phyloP scores from a whole-genome alignment of 2,329 filamentous ascomycete genomes.

The Trichoderma hamatum region DNA sequence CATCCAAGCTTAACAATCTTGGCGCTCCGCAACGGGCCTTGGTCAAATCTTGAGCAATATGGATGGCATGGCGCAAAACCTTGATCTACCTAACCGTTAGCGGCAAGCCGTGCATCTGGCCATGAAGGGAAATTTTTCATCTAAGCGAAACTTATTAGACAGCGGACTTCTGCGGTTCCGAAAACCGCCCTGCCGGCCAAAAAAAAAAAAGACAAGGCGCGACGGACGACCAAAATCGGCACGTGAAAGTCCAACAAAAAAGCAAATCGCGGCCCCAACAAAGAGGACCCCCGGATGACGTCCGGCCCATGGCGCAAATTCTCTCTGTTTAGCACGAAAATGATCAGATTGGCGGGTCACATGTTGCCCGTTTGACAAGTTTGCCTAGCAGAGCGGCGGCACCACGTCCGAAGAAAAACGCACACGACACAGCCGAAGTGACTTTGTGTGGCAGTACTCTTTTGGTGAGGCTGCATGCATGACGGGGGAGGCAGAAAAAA shows the following conservation, averaged over 20 bases:
- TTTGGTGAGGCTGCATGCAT: slow-evolving; percentile 7
- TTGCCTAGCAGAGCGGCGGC: slow-evolving; percentile 21
- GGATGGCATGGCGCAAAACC: background rate
- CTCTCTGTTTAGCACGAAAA: slow-evolving; percentile 1
- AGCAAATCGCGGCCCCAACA: slow-evolving; percentile 17
- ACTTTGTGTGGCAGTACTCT: slow-evolving; percentile 6
- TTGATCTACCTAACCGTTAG: background rate
- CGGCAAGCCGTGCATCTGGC: background rate
- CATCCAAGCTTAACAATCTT: background rate
- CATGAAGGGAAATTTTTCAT: background rate
- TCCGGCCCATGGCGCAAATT: background rate
- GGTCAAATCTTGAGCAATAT: background rate
- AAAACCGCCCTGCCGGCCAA: background rate
- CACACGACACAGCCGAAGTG: slow-evolving; percentile 25
- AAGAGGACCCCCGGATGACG: slow-evolving; percentile 19
- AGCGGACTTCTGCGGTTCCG: background rate
- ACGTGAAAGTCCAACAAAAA: slow-evolving; percentile 24
- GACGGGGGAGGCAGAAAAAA: background rate
- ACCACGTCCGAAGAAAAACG: slow-evolving; percentile 14
- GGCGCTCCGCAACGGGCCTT: background rate
- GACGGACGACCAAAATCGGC: slow-evolving; percentile 7
- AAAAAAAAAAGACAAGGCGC: background rate
- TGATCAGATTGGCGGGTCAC: slow-evolving; percentile 26
- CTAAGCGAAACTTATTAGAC: background rate
- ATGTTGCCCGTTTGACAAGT: slow-evolving; percentile 22